Base-by-base conservation (phyloP, 2,329 filamentous ascomycete genomes). In the Chrysoporthe deuterocubensis region DNA sequence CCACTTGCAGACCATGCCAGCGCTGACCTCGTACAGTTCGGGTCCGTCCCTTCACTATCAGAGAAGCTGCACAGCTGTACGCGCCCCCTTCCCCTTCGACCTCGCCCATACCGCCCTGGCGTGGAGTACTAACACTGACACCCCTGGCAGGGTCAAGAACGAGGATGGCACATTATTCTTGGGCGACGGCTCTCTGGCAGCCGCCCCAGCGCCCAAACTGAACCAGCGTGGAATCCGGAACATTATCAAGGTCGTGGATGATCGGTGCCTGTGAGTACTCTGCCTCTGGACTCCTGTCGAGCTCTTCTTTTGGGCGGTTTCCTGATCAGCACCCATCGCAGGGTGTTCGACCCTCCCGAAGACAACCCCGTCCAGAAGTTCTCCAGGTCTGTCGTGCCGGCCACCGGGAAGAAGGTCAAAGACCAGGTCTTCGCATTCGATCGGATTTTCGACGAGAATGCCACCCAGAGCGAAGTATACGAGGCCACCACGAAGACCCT, bases 361-460 rank as follows among this genome's bases (percentile, higher is more conserved):
- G 94, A 98, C 76, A 97, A 90, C 75, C 92, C 94, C 0, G 90
- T 98, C 9, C 93, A 97, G 70, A 91, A 91, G 73, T 97, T 97
- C 79, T 91, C 92, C 42, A 87, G 90, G 77, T 93, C 91, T 2
- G 90, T 96, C 13, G 87, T 97, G 11, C 90, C 91, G 3, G 83
- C 83, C 1, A 87, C 89, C 65, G 94, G 94, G 66, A 98, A 97
- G 80, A 92, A 94, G 73, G 92, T 96, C 75, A 99, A 99, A 78
- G 96, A 99, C 78, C 94, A 97, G 79, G 96, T 96, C 4, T 99
- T 99, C 74, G 94, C 91, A 63, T 99, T 99, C 81, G 96, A 99
- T 80, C 87, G 92, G 67, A 92, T 99, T 71, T 98, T 99, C 79
- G 96, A 99, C 84, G 94, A 98, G 69, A 97, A 95, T 77, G 92